A percentile compares a stretch with the other conserved stretches of the same genome.
These are phyloP conservation scores for Sugiyamaella boreocaroliniensis DNA, from an alignment of 805 yeast species.

Conservation along the genomic window DNA sequence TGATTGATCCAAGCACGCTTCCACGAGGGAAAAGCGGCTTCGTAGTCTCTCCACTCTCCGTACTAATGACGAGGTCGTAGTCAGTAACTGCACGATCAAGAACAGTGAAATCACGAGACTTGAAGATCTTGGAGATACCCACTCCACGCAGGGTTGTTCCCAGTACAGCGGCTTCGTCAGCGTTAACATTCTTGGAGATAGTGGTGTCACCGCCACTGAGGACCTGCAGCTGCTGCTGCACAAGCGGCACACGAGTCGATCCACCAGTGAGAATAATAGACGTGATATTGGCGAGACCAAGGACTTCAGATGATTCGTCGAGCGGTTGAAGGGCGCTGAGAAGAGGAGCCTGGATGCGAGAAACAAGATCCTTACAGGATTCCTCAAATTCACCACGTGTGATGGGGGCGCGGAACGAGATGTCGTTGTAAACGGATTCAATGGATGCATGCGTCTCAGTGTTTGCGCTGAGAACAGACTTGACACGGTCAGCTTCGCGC, in stretches of 20 bases:
- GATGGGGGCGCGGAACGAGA: conserved; percentile 63
- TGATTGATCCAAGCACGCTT: conserved; percentile 30
- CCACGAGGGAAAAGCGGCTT: conserved; percentile 44
- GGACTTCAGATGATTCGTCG: conserved; percentile 22
- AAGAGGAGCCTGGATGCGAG: conserved; percentile 50
- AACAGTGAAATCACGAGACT: conserved; percentile 53
- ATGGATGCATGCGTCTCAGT: conserved; percentile 67
- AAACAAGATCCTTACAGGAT: conserved; percentile 37
- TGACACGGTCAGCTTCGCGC: conserved; percentile 85
- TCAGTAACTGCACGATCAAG: conserved; percentile 49
- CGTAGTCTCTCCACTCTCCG: conserved; percentile 25
- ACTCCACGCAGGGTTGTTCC: conserved; percentile 88
- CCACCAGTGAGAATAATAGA: conserved; percentile 88
- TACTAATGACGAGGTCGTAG: conserved; percentile 36
- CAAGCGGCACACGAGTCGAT: conserved; percentile 80
- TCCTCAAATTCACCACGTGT: conserved; percentile 79
- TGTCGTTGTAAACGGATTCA: conserved; percentile 67
- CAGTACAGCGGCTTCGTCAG: conserved; percentile 89
- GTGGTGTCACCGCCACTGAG: conserved; percentile 53
- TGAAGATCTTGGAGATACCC: conserved; percentile 58
- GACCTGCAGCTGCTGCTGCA: conserved; percentile 53
- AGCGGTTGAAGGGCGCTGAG: conserved; percentile 38
- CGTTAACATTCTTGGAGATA: conserved; percentile 72
- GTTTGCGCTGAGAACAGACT: conserved; percentile 81
- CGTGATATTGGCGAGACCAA: conserved; percentile 35